These are phyloP conservation scores for Boletus sensibilis DNA, from an alignment of 768 basidiomycete species.

Conservation along the genomic window DNA sequence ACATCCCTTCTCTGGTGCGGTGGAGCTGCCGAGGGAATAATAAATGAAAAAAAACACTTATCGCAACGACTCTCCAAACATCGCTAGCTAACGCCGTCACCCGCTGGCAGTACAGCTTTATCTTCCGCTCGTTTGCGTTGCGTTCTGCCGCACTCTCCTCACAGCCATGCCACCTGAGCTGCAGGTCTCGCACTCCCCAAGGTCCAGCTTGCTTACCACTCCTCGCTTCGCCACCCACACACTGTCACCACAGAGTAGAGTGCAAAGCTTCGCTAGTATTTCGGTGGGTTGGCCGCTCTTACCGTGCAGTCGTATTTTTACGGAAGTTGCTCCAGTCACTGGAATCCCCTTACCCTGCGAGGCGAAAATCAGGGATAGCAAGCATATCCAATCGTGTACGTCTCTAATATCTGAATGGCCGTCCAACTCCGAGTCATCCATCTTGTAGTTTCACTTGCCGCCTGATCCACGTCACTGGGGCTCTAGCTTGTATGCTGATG, in stretches of 20 bases:
- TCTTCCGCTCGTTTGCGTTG: background rate
- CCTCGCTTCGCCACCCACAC: conserved; percentile 2
- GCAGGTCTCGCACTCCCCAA: conserved; percentile 5
- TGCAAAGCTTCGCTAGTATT: conserved; percentile 26
- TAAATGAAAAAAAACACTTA: background rate
- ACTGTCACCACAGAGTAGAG: conserved; percentile 22
- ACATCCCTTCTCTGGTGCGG: background rate
- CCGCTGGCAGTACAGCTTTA: background rate
- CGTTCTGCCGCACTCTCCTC: background rate
- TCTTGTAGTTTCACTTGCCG: conserved; percentile 55
- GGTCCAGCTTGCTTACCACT: conserved; percentile 11
- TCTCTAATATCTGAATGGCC: background rate
- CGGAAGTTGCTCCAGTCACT: conserved; percentile 17
- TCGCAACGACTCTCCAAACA: background rate
- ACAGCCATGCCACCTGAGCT: conserved; percentile 18
- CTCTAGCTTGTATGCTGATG: conserved; percentile 51
- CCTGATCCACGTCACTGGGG: conserved; percentile 71
- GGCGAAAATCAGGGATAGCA: conserved; percentile 35
- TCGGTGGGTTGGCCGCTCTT: conserved; percentile 15
- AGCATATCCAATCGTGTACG: conserved; percentile 47
- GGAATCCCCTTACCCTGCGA: conserved; percentile 42
- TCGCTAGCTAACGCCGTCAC: background rate
- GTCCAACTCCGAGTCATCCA: conserved; percentile 2
- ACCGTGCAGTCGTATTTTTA: background rate
- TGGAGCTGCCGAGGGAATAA: conserved; percentile 6